Base-by-base conservation (phyloP, 2,329 filamentous ascomycete species). In the Alternaria conjuncta region DNA sequence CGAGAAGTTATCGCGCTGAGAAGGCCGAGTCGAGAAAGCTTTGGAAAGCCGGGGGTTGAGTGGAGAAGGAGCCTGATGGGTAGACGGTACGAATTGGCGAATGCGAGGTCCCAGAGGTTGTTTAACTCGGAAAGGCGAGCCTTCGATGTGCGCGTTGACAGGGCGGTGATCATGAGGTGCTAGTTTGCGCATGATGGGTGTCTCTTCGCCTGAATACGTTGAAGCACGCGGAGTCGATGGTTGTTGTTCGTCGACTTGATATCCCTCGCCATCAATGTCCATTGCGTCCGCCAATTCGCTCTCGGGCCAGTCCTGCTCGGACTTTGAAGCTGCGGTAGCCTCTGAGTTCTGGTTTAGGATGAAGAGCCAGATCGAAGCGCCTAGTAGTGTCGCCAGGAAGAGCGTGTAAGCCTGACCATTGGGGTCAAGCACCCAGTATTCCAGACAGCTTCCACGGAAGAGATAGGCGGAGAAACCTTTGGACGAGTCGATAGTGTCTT, bases 371-470 rank as follows among this genome's bases (percentile, higher is more conserved):
- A 25, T 45, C 13, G 23, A 18, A 11, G n/a, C 28, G 21, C 20
- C 46, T 6, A 57, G 21, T 6, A 53, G 32, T 2, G 28, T 25
- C 13, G 5, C 15, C 7, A 53, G 13, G 32, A 61, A 32, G n/a
- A 57, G 36, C 0, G 32, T 47, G 10, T 36, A 43, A 0, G 28
- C 25, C 12, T 61, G 54, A 9, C 54, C 54, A 15, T 44, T 26
- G 3, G 46, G 36, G 12, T 43, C 20, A 15, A 57, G 11, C n/a
- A 61, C 8, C 59, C 54, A 57, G 25, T 45, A 57, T 46, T 61
- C 46, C 0, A 53, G 23, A n/a, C 9, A 8, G 4, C 46, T 61
- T 4, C 41, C 45, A 11, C 13, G 54, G 15, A 57, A 57, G 5
- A 21, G 15, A 3, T 20, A 23, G 4, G 5, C 28, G 25, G 54